Evolutionary conservation across 83 land plant species (phyloP).

Genomic region (Diphasiastrum complanatum): DNA sequence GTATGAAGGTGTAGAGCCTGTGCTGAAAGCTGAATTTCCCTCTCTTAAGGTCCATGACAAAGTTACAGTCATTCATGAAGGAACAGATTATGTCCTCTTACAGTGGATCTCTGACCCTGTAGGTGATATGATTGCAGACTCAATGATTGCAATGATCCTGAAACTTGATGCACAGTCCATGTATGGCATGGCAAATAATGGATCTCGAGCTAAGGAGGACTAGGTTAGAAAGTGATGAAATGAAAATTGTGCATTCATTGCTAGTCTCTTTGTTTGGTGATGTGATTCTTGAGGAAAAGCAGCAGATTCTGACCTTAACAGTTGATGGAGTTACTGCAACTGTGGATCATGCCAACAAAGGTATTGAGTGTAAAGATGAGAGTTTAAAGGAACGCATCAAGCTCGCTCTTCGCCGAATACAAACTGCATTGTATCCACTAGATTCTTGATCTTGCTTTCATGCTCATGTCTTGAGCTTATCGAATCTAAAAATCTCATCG

Average conservation of each 20-base stretch:
- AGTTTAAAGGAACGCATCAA: constrained; percentile 71
- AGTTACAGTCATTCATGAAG: constrained; percentile 74
- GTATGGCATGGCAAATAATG: constrained; percentile 10
- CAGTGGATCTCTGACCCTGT: constrained; percentile 94
- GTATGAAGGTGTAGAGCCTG: constrained; percentile 75
- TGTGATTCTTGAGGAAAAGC: constrained; percentile 58
- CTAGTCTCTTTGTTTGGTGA: constrained; percentile 87
- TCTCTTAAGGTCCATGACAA: constrained; percentile 68
- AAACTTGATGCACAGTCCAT: constrained; percentile 62
- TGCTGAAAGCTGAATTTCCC: constrained; percentile 53
- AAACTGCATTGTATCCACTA: constrained; percentile 60
- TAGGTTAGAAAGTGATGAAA: constrained; percentile 47
- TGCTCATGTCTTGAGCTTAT: too few relatives aligned
- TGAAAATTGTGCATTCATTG: constrained; percentile 64
- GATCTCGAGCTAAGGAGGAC: constrained; percentile 47
- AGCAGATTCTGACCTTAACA: constrained; percentile 55
- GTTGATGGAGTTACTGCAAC: constrained; percentile 81
- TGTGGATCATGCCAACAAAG: constrained; percentile 62
- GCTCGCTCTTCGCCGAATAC: constrained; percentile 68
- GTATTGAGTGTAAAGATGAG: constrained; percentile 76
- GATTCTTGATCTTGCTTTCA: constrained; percentile 5
- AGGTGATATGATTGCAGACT: constrained; percentile 96
- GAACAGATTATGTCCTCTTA: constrained; percentile 59
- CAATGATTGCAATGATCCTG: constrained; percentile 76
- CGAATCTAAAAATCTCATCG: too few relatives aligned